Percentiles rank a stretch among this genome's conserved stretches.
phyloP scores from a whole-genome alignment of 2,329 filamentous ascomycete genomes.

The Calonectria naviculata region DNA sequence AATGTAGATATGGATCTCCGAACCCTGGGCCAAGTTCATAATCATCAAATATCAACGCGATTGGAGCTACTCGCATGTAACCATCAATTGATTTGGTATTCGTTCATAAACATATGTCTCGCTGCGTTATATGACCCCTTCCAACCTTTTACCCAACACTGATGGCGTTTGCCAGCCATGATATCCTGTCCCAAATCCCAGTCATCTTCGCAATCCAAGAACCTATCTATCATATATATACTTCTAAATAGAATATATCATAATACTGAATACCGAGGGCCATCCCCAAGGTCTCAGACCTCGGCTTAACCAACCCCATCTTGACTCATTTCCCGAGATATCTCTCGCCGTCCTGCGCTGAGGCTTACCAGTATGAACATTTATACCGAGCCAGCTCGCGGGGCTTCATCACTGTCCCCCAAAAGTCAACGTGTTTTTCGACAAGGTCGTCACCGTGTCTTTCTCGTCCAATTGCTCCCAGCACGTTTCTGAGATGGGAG shows the following conservation, averaged over 20 bases:
- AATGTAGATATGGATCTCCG: too few relatives aligned
- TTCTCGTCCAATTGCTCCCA: slow-evolving; percentile 23
- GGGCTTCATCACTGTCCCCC: slow-evolving; percentile 28
- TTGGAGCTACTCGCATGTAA: too few relatives aligned
- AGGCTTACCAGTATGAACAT: slow-evolving; percentile 27
- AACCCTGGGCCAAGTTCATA: too few relatives aligned
- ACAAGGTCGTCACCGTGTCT: slow-evolving; percentile 26
- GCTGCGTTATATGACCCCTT: background rate
- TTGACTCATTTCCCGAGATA: background rate
- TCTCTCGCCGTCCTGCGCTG: background rate
- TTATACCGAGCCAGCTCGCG: slow-evolving; percentile 25
- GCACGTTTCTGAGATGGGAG: slow-evolving; percentile 6
- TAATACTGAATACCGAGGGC: background rate
- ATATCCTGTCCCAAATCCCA: background rate
- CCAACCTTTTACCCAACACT: background rate
- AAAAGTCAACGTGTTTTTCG: slow-evolving; percentile 31
- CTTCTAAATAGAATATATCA: background rate
- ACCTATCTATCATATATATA: background rate
- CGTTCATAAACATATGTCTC: background rate
- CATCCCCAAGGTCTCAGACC: background rate
- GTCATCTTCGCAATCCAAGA: background rate
- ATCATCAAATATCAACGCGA: too few relatives aligned
- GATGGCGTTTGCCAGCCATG: background rate
- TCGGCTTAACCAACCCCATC: background rate
- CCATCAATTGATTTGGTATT: background rate